Evolutionary conservation across 768 basidiomycete genomes (phyloP), one percentile per base, ranked within the genome.

Genomic region (Aureoboletus auriporus): DNA sequence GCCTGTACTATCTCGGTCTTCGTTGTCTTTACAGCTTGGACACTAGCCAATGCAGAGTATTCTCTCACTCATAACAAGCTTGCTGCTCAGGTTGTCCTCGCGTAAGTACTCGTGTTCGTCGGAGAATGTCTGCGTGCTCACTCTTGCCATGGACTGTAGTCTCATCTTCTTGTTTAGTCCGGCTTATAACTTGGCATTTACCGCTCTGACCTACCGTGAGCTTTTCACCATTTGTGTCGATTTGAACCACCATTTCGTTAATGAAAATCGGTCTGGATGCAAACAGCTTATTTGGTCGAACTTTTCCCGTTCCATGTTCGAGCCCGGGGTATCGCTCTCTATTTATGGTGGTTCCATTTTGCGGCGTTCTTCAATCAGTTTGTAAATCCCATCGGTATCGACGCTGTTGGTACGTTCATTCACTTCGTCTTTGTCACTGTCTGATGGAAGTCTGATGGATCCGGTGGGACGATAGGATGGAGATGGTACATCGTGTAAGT

Each of bases 241-340:
- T 16, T 36, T 16, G 16, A 13, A 16, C 16, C 16, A 7, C n/a
- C 9, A 8, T 6, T 17, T 36, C 35, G n/a, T n/a, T n/a, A n/a
- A n/a, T n/a, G n/a, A n/a, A n/a, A n/a, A n/a, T n/a, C 16, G 14
- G 16, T n/a, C 35, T n/a, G 3, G 35, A 7, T 17, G 35, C 16
- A 36, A 34, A 30, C 54, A 81, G 81, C 82, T 6, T 83, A 72
- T 73, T 63, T 83, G 51, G 81, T 84, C n/a, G 83, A 84, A 56
- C 59, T 85, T 29, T 84, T 84, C 71, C 83, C 83, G 0, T 84
- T 72, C 68, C 76, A 80, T 52, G 74, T 74, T 27, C 79, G 83
- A 48, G 75, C 83, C 2, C 78, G 75, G 60, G 83, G 83, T 34
- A 75, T 84, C 44, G 67, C 81, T 5, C 58, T 84, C 13, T 83